Percentiles rank a stretch among this genome's conserved stretches.
Evolutionary conservation across 176 grass and related monocot genomes (phyloP).

Genomic region (Lolium perenne): DNA sequence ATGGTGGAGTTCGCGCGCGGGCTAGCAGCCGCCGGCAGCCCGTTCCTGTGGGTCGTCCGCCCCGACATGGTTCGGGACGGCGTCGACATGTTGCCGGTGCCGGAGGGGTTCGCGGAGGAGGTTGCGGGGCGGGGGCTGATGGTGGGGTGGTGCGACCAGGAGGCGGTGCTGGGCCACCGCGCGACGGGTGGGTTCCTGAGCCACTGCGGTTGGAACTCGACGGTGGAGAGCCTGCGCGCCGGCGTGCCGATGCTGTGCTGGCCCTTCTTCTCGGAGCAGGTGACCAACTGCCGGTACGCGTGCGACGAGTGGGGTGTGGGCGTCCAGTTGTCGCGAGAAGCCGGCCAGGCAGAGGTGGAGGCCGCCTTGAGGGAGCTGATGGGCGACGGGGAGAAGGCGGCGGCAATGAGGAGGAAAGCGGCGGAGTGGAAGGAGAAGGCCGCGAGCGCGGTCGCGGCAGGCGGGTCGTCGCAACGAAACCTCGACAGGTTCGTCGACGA

Average conservation of each 20-base stretch:
- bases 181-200: conserved; percentile 72
- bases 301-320: conserved; percentile 25
- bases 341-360: conserved; percentile 9
- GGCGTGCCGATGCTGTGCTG: conserved; percentile 20
- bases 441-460: neutral
- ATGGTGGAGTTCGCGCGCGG: conserved; percentile 74
- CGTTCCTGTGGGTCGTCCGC: conserved; percentile 75
- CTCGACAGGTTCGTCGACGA: neutral
- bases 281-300: conserved; percentile 29
- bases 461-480: neutral
- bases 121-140: neutral
- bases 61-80: conserved; percentile 59
- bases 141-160: conserved; percentile 31
- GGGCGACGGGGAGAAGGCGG: conserved; percentile 6
- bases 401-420: neutral
- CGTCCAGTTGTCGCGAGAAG: conserved; percentile 1
- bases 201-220: conserved; percentile 90
- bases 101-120: conserved; percentile 17
- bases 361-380: neutral
- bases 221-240: conserved; percentile 51
- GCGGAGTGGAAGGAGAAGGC: conserved; percentile 7
- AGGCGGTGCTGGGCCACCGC: conserved; percentile 28
- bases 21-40: conserved; percentile 46
- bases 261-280: conserved; percentile 29
- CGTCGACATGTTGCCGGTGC: conserved; percentile 1